phyloP scores from a whole-genome alignment of 2,329 filamentous ascomycete genomes.

The Venturia aucupariae region DNA sequence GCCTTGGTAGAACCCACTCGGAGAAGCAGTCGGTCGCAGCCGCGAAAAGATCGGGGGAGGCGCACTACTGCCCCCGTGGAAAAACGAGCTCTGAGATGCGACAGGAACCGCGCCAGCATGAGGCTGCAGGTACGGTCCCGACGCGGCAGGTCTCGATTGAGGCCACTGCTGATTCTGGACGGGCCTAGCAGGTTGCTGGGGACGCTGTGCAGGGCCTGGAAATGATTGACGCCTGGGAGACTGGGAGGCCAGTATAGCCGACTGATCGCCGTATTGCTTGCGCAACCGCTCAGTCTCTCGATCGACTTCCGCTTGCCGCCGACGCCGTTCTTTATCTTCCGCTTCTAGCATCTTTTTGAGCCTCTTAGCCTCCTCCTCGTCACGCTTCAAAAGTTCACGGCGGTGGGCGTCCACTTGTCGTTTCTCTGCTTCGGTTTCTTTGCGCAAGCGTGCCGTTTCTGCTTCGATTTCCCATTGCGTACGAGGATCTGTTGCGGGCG shows the following conservation, averaged over 20 bases:
- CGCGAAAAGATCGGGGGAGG: background rate
- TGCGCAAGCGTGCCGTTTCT: conserved; percentile 39
- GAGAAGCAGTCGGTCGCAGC: conserved; percentile 18
- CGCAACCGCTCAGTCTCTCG: conserved; percentile 69
- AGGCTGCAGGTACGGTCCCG: conserved; percentile 24
- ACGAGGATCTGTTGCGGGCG: conserved; percentile 40
- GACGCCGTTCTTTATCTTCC: conserved; percentile 53
- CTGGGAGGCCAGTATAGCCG: conserved; percentile 24
- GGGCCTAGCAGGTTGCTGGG: conserved; percentile 8
- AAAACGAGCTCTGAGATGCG: conserved; percentile 14
- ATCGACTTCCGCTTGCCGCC: conserved; percentile 46
- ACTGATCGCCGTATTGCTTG: conserved; percentile 54
- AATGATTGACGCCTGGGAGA: conserved; percentile 10
- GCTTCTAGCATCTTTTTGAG: conserved; percentile 57
- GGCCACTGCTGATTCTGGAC: background rate
- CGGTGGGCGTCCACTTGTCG: conserved; percentile 43
- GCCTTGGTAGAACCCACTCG: conserved; percentile 28
- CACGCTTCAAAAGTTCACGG: conserved; percentile 47
- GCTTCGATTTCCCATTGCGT: conserved; percentile 43
- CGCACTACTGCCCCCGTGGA: background rate
- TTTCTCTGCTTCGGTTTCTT: conserved; percentile 35
- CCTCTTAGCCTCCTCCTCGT: conserved; percentile 48
- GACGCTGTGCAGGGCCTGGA: conserved; percentile 2
- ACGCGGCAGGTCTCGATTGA: background rate
- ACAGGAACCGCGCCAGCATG: conserved; percentile 15